Evolutionary conservation across 768 basidiomycete species (phyloP), one percentile per base, ranked within the genome.

Genomic region (Collybiopsis luxurians): DNA sequence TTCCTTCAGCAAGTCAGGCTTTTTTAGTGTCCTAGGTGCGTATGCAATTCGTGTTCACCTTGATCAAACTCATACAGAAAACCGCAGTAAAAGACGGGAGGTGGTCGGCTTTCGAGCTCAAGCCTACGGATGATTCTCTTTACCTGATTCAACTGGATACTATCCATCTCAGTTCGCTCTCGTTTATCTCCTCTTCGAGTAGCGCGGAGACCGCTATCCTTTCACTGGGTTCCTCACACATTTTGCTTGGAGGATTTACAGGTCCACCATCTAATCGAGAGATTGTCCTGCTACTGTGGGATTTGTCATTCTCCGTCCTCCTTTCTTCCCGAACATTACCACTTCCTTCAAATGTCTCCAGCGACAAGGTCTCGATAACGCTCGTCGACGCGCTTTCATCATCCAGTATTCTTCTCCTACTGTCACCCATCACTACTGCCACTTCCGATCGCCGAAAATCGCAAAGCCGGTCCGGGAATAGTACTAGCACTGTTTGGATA

Each of bases 271-370:
- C 75, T 0, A 63, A 73, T 12, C 64, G 58, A 24, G 80, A 82
- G 56, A 73, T 88, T 51, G 71, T 73, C 15, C 67, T 89, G 27
- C 80, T 85, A 17, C 66, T 89, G 27, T 89, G 87, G 86, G 87
- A 89, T 60, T 71, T 89, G 21, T 83, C 83, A 58, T 89, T 85
- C 60, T 81, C 82, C 17, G 81, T 87, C 31, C 70, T 89, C 23
- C 73, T 89, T n/a, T 73, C 84, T 2, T 75, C 78, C 4, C 77
- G 84, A 38, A 65, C 69, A 7, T 69, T 87, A 40, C 67, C 84
- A 1, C 65, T 83, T 13, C 84, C 87, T 0, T 70, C 79, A 1
- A 64, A 75, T 21, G 57, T 82, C 15, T 61, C 71, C 0, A 56
- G 66, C 48, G 65, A 67, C 2, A 63, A 71, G 27, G 62, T 80